Conservation (phyloP, 768 basidiomycete species). For the Suillus placidus region DNA sequence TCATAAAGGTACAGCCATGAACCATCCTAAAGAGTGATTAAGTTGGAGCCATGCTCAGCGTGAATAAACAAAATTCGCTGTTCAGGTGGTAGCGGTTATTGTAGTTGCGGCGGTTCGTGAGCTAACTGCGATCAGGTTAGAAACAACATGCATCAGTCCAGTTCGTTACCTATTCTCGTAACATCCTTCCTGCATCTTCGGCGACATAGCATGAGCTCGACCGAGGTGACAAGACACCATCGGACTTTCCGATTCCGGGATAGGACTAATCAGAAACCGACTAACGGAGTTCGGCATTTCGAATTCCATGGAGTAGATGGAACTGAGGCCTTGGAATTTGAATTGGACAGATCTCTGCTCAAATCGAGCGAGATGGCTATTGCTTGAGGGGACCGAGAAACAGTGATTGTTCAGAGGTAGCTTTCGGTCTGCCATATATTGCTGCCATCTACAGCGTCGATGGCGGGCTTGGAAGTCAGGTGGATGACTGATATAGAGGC, state of each 20-base stretch:
- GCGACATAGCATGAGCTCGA: background rate
- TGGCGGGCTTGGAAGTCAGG: background rate
- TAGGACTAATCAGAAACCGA: background rate
- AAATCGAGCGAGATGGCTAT: background rate
- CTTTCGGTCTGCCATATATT: background rate
- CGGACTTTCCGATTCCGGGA: background rate
- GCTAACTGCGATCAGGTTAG: background rate
- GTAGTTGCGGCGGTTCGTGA: background rate
- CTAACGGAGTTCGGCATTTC: background rate
- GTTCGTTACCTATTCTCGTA: background rate
- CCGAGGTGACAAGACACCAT: background rate
- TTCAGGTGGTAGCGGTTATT: background rate
- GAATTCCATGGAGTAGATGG: background rate
- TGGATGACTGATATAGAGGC: background rate
- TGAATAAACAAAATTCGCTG: background rate
- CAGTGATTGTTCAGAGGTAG: background rate
- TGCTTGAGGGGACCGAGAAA: background rate
- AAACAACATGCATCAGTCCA: background rate
- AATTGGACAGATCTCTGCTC: background rate
- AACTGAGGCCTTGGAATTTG: background rate
- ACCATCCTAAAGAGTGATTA: background rate
- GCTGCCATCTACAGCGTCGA: background rate
- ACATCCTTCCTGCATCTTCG: background rate
- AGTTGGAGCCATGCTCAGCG: background rate
- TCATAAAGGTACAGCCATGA: background rate